phyloP scores from a whole-genome alignment of 2,329 filamentous ascomycete genomes.

The Colletotrichum ledebouriae region DNA sequence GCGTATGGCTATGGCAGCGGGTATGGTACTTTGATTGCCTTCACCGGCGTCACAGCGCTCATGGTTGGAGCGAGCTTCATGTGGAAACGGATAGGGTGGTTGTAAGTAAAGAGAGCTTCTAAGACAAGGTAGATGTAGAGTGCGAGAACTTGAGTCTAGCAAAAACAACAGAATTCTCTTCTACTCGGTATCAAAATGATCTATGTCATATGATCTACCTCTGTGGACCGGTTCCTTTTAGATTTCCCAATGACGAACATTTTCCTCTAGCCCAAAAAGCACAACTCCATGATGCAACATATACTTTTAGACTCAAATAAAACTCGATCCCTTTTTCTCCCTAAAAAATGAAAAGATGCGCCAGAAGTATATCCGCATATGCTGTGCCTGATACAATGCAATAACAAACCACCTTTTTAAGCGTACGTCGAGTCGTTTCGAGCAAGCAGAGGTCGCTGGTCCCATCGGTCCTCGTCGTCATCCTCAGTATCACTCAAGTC shows the following conservation, averaged over 20 bases:
- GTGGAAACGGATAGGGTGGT: slow-evolving; percentile 55
- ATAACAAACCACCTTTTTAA: not conserved
- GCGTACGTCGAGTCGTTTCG: slow-evolving; percentile 42
- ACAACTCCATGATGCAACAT: slow-evolving; percentile 22
- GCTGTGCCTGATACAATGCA: not conserved
- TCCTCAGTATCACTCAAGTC: slow-evolving; percentile 49
- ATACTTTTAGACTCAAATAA: slow-evolving; percentile 14
- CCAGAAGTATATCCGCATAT: slow-evolving; percentile 16
- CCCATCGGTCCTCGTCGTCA: slow-evolving; percentile 51
- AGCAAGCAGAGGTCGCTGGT: slow-evolving; percentile 50
- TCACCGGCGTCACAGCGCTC: slow-evolving; percentile 66
- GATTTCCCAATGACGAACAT: slow-evolving; percentile 13
- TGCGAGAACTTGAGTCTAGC: too few relatives aligned
- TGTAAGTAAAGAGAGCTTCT: slow-evolving; percentile 29
- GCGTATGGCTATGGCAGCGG: slow-evolving; percentile 62
- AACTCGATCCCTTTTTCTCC: slow-evolving; percentile 1
- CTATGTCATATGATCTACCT: slow-evolving; percentile 23
- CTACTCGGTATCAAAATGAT: slow-evolving; percentile 18
- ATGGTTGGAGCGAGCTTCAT: slow-evolving; percentile 61
- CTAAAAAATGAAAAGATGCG: slow-evolving; percentile 12
- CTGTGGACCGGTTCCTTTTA: slow-evolving; percentile 18
- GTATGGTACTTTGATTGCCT: slow-evolving; percentile 68
- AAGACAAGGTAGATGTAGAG: not conserved
- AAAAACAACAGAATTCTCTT: slow-evolving; percentile 7
- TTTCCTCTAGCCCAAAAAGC: not conserved